Evolutionary conservation across 108 stramenopile genomes (phyloP).

Genomic region (Chaetoceros tenuissimus): DNA sequence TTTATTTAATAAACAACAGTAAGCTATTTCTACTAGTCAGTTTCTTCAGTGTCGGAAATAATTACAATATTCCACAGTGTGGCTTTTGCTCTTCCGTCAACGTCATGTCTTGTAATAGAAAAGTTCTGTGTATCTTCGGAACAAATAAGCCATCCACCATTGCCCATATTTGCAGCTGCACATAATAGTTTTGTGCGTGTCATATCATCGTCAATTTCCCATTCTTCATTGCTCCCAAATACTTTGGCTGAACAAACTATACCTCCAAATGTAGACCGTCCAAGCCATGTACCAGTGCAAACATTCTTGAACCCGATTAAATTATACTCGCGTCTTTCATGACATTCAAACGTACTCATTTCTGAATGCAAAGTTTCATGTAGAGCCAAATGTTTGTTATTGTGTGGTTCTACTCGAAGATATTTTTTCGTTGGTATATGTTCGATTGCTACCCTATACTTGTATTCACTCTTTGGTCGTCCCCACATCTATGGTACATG

Average conservation of each 20-base stretch:
- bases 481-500: conserved; percentile 19
- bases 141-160: conserved; percentile 21
- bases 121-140: neutral
- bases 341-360: conserved; percentile 37
- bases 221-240: conserved; percentile 50
- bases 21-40: too few species aligned
- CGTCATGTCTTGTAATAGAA: neutral
- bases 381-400: conserved; percentile 10
- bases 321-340: conserved; percentile 27
- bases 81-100: neutral
- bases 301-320: conserved; percentile 42
- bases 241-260: conserved; percentile 25
- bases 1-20: too few species aligned
- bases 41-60: too few species aligned
- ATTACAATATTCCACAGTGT: neutral
- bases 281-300: conserved; percentile 30
- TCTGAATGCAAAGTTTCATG: conserved; percentile 17
- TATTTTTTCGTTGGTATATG: conserved; percentile 33
- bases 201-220: conserved; percentile 27
- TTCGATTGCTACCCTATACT: conserved; percentile 22
- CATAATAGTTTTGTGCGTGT: conserved; percentile 30
- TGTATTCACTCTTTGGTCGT: conserved; percentile 20
- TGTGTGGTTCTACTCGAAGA: conserved; percentile 13
- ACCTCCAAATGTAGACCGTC: conserved; percentile 37
- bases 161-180: conserved; percentile 48